Conservation (phyloP, 352 stramenopile genomes). For the Phytophthora cajani region DNA sequence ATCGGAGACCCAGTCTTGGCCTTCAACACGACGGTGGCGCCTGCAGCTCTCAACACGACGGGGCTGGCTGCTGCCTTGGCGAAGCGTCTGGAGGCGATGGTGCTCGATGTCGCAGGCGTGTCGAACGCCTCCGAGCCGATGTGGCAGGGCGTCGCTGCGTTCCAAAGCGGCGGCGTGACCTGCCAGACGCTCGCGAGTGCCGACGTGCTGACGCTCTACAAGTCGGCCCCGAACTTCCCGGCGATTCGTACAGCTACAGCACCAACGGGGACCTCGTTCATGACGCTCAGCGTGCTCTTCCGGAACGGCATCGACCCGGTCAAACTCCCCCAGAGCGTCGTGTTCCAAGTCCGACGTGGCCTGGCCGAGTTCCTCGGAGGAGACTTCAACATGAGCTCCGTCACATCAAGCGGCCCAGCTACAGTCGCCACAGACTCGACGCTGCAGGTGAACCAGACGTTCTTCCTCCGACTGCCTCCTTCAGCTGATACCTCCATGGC, state of each 20-base stretch:
- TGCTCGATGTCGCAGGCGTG: conserved; percentile 15
- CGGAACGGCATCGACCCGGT: conserved; percentile 46
- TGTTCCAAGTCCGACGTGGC: conserved; percentile 59
- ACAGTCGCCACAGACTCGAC: conserved; percentile 32
- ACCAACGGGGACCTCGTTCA: conserved; percentile 25
- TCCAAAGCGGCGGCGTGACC: conserved; percentile 25
- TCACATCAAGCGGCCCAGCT: conserved; percentile 35
- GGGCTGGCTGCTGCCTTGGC: conserved; percentile 17
- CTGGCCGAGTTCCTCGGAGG: conserved; percentile 50
- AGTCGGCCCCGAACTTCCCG: conserved; percentile 33
- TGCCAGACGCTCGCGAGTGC: conserved; percentile 19
- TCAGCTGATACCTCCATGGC: conserved; percentile 22
- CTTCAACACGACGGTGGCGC: conserved; percentile 18
- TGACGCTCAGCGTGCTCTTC: conserved; percentile 50
- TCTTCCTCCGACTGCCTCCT: conserved; percentile 36
- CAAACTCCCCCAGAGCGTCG: conserved; percentile 44
- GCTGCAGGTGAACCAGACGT: conserved; percentile 54
- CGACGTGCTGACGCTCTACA: conserved; percentile 30
- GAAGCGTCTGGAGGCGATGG: conserved; percentile 6
- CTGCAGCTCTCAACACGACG: conserved; percentile 17
- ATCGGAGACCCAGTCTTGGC: conserved; percentile 26
- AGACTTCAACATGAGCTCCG: conserved; percentile 29
- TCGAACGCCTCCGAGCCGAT: conserved; percentile 19
- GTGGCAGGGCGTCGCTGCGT: conserved; percentile 24
- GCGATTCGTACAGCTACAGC: conserved; percentile 8